Evolutionary conservation across 345 rosid genomes (phyloP).

Genomic region (Geranium brycei): DNA sequence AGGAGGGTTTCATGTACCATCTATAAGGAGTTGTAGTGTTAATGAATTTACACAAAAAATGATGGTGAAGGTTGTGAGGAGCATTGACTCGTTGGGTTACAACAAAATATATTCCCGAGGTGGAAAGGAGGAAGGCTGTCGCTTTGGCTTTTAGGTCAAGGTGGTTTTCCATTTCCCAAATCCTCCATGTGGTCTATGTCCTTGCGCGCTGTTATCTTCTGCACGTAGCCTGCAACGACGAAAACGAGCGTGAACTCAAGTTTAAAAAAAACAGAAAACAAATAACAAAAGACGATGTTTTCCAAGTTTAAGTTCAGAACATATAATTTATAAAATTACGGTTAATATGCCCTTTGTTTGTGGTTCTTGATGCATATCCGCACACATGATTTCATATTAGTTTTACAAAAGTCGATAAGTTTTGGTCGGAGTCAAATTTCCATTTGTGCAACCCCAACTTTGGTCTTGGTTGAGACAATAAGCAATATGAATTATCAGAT

Average conservation of each 20-base stretch:
- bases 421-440: background rate
- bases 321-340: no score
- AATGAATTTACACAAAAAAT: slow-evolving; percentile 3
- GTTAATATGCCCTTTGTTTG: background rate
- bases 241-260: background rate
- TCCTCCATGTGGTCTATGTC: slow-evolving; percentile 82
- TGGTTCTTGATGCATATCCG: background rate
- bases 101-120: slow-evolving; percentile 5
- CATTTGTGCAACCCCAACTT: background rate
- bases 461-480: background rate
- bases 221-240: slow-evolving; percentile 66
- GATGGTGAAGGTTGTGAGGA: slow-evolving; percentile 4
- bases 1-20: no score
- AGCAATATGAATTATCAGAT: background rate
- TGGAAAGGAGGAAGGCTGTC: background rate
- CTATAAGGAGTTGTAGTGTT: no score
- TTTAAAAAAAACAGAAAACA: background rate
- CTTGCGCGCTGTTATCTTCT: slow-evolving; percentile 76
- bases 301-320: background rate
- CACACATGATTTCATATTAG: no score
- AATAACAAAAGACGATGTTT: background rate
- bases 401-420: background rate
- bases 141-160: slow-evolving; percentile 19
- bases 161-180: slow-evolving; percentile 59
- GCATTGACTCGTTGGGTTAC: slow-evolving; percentile 11